Percentiles rank a stretch among this genome's conserved stretches.
These are phyloP conservation scores for sunflower (Helianthus annuus) DNA, from an alignment of 129 eudicot species.

Conservation along the genomic window DNA sequence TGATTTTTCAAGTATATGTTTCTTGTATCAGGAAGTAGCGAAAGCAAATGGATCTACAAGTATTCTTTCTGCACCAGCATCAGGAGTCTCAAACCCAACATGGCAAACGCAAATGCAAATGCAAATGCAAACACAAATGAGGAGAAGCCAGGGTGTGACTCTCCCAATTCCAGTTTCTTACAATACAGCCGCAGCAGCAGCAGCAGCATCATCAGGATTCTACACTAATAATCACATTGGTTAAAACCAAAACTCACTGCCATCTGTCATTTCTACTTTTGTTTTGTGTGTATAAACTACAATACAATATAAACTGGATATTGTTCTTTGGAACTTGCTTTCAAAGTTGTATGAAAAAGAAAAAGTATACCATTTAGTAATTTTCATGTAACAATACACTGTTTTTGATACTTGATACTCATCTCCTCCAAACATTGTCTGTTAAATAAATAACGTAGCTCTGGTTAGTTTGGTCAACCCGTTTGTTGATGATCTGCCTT, in stretches of 20 bases:
- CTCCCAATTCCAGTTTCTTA: conserved; percentile 43
- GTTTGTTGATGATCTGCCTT: conserved; percentile 1
- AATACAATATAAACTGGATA: conserved; percentile 13
- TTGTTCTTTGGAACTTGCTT: conserved; percentile 7
- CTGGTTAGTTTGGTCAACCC: background rate
- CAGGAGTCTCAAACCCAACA: conserved; percentile 51
- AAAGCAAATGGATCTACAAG: conserved; percentile 42
- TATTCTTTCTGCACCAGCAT: conserved; percentile 35
- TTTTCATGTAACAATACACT: conserved; percentile 37
- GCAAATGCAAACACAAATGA: conserved; percentile 40
- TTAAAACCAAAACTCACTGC: conserved; percentile 19
- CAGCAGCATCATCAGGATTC: conserved; percentile 99
- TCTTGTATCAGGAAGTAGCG: conserved; percentile 48
- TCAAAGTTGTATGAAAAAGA: background rate
- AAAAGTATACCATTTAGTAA: background rate
- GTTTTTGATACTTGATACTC: conserved; percentile 42
- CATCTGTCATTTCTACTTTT: conserved; percentile 20
- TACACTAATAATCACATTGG: conserved; percentile 25
- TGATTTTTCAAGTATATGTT: background rate
- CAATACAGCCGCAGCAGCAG: conserved; percentile 73
- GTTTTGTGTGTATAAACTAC: conserved; percentile 24
- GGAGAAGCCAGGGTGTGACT: conserved; percentile 38
- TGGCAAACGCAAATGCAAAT: conserved; percentile 44
- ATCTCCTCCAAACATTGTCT: conserved; percentile 36
- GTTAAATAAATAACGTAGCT: conserved; percentile 16